Base-by-base conservation (phyloP, 345 rosid species). In the Brassica carinata region DNA sequence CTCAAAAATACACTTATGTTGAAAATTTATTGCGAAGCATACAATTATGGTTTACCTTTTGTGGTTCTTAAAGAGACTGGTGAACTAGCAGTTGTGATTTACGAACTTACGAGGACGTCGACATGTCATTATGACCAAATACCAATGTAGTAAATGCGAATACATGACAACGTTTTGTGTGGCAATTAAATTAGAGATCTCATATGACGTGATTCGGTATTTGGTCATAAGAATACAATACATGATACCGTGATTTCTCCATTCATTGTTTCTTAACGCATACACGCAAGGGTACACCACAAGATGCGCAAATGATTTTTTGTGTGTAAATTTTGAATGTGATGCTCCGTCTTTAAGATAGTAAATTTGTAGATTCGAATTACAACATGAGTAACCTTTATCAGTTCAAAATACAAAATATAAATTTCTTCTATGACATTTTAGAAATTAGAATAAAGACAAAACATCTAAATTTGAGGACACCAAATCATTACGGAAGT, bases 61-160 rank as follows among this genome's bases (percentile, higher is more conserved):
- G 7, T 23, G 64, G 31, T 59, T 59, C 14, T n/a, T 59, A 59
- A 59, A 59, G 64, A 59, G 30, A 7, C 57, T 5, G 67, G 69
- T 74, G 63, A 75, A 34, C 72, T 19, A 9, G 30, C 64, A 17
- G 63, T 73, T 61, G n/a, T 5, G 58, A 72, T 33, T 73, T 74
- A 74, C 13, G 7, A 74, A 53, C 72, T 8, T 7, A 75, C 13
- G 9, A 75, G 36, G 11, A 36, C 38, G 55, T 76, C 18, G 45
- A 76, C 45, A 14, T 15, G 19, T 43, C 30, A 58, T 38, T 68
- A 58, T 38, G 40, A 58, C 17, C 18, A 59, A 59, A 30, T 69
- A 33, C n/a, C 27, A 30, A 64, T 15, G 59, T 64, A 65, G 7
- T 72, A 8, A 34, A 30, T 74, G 71, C 15, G 18, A 33, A 65